Percentiles rank a stretch among this genome's conserved stretches.
Conservation (phyloP, 768 basidiomycete genomes). For the Rhodotorula graminis region DNA sequence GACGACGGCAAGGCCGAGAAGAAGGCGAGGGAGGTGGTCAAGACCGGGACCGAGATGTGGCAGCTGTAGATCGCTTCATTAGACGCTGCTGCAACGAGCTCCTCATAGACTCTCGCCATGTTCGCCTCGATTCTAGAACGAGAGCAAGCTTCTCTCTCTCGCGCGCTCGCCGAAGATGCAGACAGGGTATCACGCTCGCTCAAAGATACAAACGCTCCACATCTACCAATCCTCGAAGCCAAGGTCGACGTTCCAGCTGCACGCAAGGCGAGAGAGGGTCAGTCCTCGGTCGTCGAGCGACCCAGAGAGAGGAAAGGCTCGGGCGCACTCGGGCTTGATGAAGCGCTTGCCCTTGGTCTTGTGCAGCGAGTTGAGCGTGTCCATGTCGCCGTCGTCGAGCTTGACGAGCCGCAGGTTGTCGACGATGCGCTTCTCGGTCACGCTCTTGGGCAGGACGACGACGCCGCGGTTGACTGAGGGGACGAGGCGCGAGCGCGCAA, state of each 20-base stretch:
- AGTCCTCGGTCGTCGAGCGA: no score
- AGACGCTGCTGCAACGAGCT: no score
- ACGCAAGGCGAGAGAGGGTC: background rate
- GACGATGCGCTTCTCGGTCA: slow-evolving; percentile 63
- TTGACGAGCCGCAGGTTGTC: slow-evolving; percentile 62
- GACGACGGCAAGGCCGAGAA: background rate
- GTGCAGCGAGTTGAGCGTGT: slow-evolving; percentile 58
- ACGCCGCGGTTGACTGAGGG: slow-evolving; percentile 59
- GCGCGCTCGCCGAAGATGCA: no score
- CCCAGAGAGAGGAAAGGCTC: background rate
- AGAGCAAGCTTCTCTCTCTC: no score
- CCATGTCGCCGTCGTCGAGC: slow-evolving; percentile 60
- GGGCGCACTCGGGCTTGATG: slow-evolving; percentile 51
- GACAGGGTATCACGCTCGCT: no score
- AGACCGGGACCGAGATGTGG: slow-evolving; percentile 33
- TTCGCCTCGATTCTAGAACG: no score
- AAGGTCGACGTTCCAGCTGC: slow-evolving; percentile 31
- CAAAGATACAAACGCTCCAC: background rate
- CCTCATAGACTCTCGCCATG: no score
- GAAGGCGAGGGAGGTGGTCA: background rate
- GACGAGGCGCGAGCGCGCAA: background rate
- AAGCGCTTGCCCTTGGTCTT: slow-evolving; percentile 58
- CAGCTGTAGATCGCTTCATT: slow-evolving; percentile 2
- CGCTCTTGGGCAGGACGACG: slow-evolving; percentile 72
- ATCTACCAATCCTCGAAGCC: slow-evolving; percentile 23